These are phyloP conservation scores for Cladorrhinum sp. DNA, from an alignment of 2,329 filamentous ascomycete species.

Conservation along the genomic window DNA sequence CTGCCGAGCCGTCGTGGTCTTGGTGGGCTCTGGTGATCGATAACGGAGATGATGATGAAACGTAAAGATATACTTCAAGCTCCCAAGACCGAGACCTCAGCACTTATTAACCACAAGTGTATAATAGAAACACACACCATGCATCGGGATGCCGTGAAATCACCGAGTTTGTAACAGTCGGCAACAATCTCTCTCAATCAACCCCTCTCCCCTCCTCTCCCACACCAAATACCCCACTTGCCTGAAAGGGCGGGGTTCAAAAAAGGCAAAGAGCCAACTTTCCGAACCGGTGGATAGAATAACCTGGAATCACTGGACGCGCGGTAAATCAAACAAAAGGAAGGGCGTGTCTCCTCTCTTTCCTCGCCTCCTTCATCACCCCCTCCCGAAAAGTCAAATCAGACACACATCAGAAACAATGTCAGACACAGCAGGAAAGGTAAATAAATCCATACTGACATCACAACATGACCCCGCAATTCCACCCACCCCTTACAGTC, in stretches of 20 bases:
- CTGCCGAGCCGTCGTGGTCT: conserved; percentile 7
- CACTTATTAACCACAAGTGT: not conserved
- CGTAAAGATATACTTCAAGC: not conserved
- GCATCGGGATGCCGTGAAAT: conserved; percentile 27
- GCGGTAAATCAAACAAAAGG: conserved; percentile 7
- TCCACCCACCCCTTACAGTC: not conserved
- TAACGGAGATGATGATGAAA: conserved; percentile 5
- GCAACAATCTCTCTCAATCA: not conserved
- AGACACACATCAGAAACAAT: conserved; percentile 14
- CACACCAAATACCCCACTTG: conserved; percentile 20
- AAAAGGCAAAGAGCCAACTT: not conserved
- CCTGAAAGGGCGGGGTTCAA: conserved; percentile 15
- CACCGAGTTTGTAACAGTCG: conserved; percentile 18
- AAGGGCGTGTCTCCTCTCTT: conserved; percentile 1
- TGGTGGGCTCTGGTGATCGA: not conserved
- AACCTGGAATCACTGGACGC: not conserved
- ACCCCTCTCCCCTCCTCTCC: conserved; percentile 7
- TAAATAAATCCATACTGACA: conserved; percentile 9
- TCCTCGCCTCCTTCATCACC: not conserved
- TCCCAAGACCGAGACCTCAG: not conserved
- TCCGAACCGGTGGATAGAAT: not conserved
- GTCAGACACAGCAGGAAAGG: conserved; percentile 29
- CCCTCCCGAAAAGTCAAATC: not conserved
- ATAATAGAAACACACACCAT: not conserved
- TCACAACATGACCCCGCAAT: conserved; percentile 13